Base-by-base conservation (phyloP, 352 stramenopile species). In the Globisporangium heterothallicum region DNA sequence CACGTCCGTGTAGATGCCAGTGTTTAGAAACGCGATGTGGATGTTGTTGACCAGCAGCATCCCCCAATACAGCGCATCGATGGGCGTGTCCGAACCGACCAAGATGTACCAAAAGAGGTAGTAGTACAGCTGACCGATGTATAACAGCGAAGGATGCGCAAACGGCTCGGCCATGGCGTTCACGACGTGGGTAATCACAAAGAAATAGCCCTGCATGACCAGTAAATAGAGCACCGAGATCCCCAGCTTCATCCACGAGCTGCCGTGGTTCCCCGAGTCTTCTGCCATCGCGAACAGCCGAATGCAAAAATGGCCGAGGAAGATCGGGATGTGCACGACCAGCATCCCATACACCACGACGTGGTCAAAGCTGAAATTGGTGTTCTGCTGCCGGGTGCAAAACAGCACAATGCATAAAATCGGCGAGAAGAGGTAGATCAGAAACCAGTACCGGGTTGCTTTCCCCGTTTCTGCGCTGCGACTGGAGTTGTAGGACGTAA, bases 21-120 rank as follows among this genome's bases (percentile, higher is more conserved):
- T 94, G 53, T 94, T 94, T 24, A 91, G 64, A 36, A 94, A 78
- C n/a, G 82, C 81, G 35, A 94, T 91, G 44, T 94, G 84, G 16
- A 94, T 58, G 40, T 92, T 92, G 63, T 89, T 94, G 13, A 91
- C 58, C 4, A 92, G 56, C 24, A 94, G 56, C 84, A 91, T 92
- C 1, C 70, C 77, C 78, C 81, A 92, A 47, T 94, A 94, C 1
- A 92, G 59, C 42, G 61, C 58, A 40, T 94, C 84, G 30, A 94
- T 92, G 2, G 84, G 84, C 16, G 77, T 78, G 51, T 94, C 84
- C 0, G 74, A 85, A 13, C 81, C 78, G 6, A 94, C 84, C 16
- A 94, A 59, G 45, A 92, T 83, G 63, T 94, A 94, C 84, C 84
- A 94, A 56, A 91, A 94, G 9, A 88, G 61, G 52, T 94, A 94